Conservation (phyloP, 1,284 basidiomycete genomes). For the Erythrobasidium hasegawianum region DNA sequence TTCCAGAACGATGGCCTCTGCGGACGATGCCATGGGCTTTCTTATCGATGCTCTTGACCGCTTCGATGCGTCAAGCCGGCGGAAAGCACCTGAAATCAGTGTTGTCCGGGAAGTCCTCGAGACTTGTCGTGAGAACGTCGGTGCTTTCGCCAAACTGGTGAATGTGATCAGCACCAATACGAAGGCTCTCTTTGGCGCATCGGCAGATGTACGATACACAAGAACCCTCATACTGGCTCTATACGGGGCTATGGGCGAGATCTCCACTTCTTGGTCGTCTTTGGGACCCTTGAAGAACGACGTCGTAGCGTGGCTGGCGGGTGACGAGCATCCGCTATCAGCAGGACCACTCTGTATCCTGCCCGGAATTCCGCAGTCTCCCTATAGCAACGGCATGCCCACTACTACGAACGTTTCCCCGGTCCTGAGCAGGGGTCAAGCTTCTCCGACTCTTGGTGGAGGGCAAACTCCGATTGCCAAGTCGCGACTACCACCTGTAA, state of each 20-base stretch:
- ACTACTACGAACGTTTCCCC: constrained; percentile 8
- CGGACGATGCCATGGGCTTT: constrained; percentile 72
- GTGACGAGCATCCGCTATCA: constrained; percentile 6
- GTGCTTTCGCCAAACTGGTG: constrained; percentile 80
- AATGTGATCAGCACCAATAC: constrained; percentile 58
- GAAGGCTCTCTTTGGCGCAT: constrained; percentile 57
- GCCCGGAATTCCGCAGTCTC: constrained; percentile 3
- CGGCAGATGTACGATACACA: constrained; percentile 81
- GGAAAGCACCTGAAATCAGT: constrained; percentile 58
- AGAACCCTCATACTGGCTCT: constrained; percentile 82
- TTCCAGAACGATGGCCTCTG: constrained; percentile 77
- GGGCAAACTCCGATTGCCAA: constrained; percentile 9
- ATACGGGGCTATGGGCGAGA: constrained; percentile 85
- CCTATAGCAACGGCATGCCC: not conserved
- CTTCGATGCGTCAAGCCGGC: constrained; percentile 79
- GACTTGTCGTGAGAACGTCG: constrained; percentile 78
- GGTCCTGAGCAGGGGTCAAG: not conserved
- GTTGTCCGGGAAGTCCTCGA: constrained; percentile 77
- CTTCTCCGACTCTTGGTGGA: constrained; percentile 13
- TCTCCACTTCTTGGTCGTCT: constrained; percentile 76
- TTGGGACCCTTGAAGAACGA: constrained; percentile 71
- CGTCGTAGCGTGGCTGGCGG: constrained; percentile 37
- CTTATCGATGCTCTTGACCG: constrained; percentile 86
- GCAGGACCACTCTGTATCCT: constrained; percentile 2
- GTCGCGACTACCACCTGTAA: constrained; percentile 9